Conservation (phyloP, 139 green algal genomes). For the Picochlorum sp. region DNA sequence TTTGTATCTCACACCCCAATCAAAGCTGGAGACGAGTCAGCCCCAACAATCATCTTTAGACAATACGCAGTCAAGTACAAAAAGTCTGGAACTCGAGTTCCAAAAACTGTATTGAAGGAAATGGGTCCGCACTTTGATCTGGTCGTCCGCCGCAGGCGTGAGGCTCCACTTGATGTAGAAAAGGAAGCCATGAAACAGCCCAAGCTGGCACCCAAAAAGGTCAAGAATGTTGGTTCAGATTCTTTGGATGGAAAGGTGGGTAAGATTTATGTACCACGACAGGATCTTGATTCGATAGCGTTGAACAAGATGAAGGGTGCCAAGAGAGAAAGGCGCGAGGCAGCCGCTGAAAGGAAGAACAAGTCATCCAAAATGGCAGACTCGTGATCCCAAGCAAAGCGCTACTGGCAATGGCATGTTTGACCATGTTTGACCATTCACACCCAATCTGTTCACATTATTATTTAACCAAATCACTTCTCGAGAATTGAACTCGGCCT, state of each 20-base stretch:
- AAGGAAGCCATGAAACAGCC: conserved; percentile 72
- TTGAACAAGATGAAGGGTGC: conserved; percentile 77
- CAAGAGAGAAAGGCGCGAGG: conserved; percentile 55
- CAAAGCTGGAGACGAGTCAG: neutral
- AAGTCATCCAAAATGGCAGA: neutral
- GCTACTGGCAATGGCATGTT: no score
- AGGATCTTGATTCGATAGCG: conserved; percentile 67
- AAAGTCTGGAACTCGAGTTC: conserved; percentile 57
- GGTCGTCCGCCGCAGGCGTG: conserved; percentile 48
- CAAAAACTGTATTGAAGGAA: conserved; percentile 68
- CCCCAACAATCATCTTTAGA: conserved; percentile 47
- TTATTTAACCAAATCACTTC: no score
- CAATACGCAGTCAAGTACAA: conserved; percentile 72
- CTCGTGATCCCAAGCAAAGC: no score
- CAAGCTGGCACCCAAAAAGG: conserved; percentile 69
- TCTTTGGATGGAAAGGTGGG: conserved; percentile 75
- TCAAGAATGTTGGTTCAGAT: conserved; percentile 80
- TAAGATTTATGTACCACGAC: conserved; percentile 86
- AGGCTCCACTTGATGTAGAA: conserved; percentile 56
- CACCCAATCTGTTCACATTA: no score
- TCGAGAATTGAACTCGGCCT: no score
- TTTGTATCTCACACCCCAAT: conserved; percentile 24
- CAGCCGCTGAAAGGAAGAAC: conserved; percentile 6
- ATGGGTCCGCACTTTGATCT: conserved; percentile 77
- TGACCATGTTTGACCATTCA: no score